Percentiles rank a stretch among this genome's conserved stretches.
phyloP scores from a whole-genome alignment of 306 rosid species.

The Geum urbanum region DNA sequence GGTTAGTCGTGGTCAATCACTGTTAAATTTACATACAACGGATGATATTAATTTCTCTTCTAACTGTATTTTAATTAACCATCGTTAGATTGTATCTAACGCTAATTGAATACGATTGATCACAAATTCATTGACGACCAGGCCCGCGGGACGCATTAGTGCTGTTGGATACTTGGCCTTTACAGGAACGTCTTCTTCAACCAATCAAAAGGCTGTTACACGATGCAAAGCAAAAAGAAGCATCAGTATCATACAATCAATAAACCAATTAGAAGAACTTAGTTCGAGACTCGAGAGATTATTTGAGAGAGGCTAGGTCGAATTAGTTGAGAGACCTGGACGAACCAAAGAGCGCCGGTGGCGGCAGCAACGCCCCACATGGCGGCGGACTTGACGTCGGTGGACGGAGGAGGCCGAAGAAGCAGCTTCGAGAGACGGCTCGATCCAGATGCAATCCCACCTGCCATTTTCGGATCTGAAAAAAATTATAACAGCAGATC shows the following conservation, averaged over 20 bases:
- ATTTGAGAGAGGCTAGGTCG: not conserved
- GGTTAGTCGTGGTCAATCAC: too few species aligned
- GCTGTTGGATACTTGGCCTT: slow-evolving; percentile 24
- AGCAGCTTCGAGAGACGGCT: slow-evolving; percentile 38
- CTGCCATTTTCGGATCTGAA: slow-evolving; percentile 38
- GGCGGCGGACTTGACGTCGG: slow-evolving; percentile 67
- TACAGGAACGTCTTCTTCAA: slow-evolving; percentile 34
- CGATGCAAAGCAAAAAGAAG: not conserved
- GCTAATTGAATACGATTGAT: too few species aligned
- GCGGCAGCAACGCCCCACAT: slow-evolving; percentile 73
- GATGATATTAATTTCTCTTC: too few species aligned
- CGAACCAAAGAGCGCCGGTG: slow-evolving; percentile 53
- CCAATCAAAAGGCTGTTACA: slow-evolving; percentile 34
- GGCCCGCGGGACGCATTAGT: too few species aligned
- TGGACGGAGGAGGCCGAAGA: slow-evolving; percentile 31
- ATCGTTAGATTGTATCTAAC: too few species aligned
- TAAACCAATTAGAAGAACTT: not conserved
- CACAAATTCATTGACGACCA: too few species aligned
- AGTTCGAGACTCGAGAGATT: not conserved
- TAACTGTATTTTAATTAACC: too few species aligned
- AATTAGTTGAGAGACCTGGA: slow-evolving; percentile 39
- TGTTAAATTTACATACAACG: too few species aligned
- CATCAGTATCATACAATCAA: not conserved
- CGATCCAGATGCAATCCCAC: slow-evolving; percentile 26
- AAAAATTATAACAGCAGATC: not conserved